These are phyloP conservation scores for Claviceps quebecensis DNA, from an alignment of 2,329 filamentous ascomycete species.

Conservation along the genomic window DNA sequence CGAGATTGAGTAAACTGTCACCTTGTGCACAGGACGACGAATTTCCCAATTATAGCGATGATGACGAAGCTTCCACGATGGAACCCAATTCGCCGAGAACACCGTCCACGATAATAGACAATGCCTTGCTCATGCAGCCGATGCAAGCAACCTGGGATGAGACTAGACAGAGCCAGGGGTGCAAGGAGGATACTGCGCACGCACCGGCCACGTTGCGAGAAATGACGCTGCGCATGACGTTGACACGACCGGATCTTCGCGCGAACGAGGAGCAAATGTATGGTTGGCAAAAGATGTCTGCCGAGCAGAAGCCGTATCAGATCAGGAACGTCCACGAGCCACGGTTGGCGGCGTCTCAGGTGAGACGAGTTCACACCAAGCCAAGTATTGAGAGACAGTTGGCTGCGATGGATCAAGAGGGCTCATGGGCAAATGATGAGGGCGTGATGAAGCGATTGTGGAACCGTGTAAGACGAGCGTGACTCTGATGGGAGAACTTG, in stretches of 20 bases:
- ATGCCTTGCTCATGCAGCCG: conserved; percentile 17
- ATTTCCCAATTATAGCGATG: conserved; percentile 34
- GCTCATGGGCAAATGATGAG: conserved; percentile 25
- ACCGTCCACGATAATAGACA: conserved; percentile 32
- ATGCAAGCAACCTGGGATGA: conserved; percentile 14
- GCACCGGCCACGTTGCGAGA: conserved; percentile 51
- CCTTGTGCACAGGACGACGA: conserved; percentile 46
- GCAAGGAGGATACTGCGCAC: conserved; percentile 31
- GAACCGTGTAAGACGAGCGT: conserved; percentile 42
- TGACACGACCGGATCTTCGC: conserved; percentile 78
- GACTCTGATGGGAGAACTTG: neutral
- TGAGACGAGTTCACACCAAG: conserved; percentile 27
- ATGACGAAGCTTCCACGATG: conserved; percentile 36
- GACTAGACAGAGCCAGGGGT: conserved; percentile 7
- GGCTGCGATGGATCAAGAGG: conserved; percentile 37
- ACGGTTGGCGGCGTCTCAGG: conserved; percentile 15
- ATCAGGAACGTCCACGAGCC: conserved; percentile 17
- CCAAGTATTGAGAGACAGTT: conserved; percentile 41
- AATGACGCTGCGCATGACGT: conserved; percentile 93
- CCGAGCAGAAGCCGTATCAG: conserved; percentile 33
- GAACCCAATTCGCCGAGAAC: conserved; percentile 48
- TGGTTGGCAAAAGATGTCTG: conserved; percentile 41
- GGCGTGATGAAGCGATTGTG: conserved; percentile 49
- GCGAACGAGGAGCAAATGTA: conserved; percentile 60
- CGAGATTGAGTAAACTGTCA: conserved; percentile 35